Evolutionary conservation across 2,329 filamentous ascomycete genomes (phyloP), one percentile per base, ranked within the genome.

Genomic region (Penicillium janthinellum): DNA sequence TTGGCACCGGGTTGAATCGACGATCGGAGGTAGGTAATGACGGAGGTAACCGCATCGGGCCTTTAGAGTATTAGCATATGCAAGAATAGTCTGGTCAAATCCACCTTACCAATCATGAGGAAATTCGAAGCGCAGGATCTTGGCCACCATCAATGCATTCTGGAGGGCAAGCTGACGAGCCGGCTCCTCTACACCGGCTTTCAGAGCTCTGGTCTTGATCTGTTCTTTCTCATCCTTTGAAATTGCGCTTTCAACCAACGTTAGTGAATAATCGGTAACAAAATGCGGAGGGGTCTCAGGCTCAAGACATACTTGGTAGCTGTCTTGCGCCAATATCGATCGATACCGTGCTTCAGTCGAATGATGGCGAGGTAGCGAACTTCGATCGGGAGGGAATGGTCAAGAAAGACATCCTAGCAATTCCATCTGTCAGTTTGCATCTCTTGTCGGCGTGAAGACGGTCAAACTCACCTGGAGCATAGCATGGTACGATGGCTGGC

Each of bases 321-420:
- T 37, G 90, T 90, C 73, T 83, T 91, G 72, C 95, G 86, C 95
- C 95, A 99, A 76, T 92, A 92, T 73, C 90, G 92, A 74, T 98
- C 94, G 76, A 98, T 93, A 57, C 93, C 95, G 75, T 98, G 97
- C 75, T 98, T 98, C 56, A 99, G 83, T 73, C 96, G 91, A 67
- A 98, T 96, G 59, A 98, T 87, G 56, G 94, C 90, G 11, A 97
- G 87, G 71, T 96, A 92, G 62, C 95, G 90, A 55, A 94, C 85
- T 70, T 96, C 88, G 59, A 86, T 78, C 1, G 91, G 90, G 1
- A 96, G 80, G 1, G 87, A 86, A 62, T 87, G 87, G 78, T 96
- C 90, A 64, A 96, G 84, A 73, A 93, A 97, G 38, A 92, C 85
- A 67, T 88, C 84, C 89, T 96, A 71, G 12, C 61, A 39, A 10